A percentile compares a stretch with the other conserved stretches of the same genome.
phyloP scores from a whole-genome alignment of 768 basidiomycete genomes.

The Amanita thiersii region DNA sequence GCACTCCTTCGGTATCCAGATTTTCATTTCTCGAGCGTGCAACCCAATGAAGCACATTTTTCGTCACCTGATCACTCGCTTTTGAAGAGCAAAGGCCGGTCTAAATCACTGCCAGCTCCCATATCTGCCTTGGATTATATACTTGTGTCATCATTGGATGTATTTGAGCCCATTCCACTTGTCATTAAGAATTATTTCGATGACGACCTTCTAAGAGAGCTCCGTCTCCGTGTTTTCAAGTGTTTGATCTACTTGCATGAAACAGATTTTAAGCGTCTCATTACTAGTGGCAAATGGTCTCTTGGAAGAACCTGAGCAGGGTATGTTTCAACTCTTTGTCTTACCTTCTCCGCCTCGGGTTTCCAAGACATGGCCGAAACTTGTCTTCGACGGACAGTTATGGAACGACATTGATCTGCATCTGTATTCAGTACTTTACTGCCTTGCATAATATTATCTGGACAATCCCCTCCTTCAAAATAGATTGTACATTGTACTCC shows the following conservation, averaged over 20 bases:
- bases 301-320: constrained; percentile 54
- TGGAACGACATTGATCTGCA: constrained; percentile 63
- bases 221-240: constrained; percentile 52
- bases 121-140: constrained; percentile 54
- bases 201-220: constrained; percentile 61
- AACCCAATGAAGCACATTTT: constrained; percentile 5
- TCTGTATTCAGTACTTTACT: constrained; percentile 54
- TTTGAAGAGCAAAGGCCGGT: constrained; percentile 45
- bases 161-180: constrained; percentile 43
- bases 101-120: constrained; percentile 59
- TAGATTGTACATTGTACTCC: no score
- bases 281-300: constrained; percentile 49
- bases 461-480: no score
- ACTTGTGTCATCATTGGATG: constrained; percentile 37
- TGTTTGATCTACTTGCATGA: constrained; percentile 51
- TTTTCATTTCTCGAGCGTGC: neutral
- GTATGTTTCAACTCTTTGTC: constrained; percentile 43
- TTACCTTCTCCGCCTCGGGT: constrained; percentile 29
- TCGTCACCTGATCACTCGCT: constrained; percentile 11
- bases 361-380: constrained; percentile 64
- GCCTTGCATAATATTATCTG: no score
- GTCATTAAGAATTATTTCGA: constrained; percentile 57
- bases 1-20: constrained; percentile 3
- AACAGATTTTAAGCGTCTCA: constrained; percentile 40
- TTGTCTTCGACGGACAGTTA: constrained; percentile 83